Percentiles rank a stretch among this genome's conserved stretches.
Evolutionary conservation across 768 basidiomycete species (phyloP).

Genomic region (Serendipita vermifera): DNA sequence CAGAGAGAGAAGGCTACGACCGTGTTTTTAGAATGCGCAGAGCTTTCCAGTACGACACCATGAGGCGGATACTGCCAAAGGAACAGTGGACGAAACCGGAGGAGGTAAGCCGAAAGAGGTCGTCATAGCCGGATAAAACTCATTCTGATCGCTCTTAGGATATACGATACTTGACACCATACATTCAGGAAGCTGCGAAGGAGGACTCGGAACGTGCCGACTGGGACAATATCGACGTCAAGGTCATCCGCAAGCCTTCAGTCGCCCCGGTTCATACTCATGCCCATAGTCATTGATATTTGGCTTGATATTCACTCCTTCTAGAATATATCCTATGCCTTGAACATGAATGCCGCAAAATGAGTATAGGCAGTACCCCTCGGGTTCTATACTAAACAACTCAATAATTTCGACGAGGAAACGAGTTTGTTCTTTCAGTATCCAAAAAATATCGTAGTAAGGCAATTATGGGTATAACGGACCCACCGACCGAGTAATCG

Average conservation of each 20-base stretch:
- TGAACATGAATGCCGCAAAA: not conserved
- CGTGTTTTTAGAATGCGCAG: conserved; percentile 79
- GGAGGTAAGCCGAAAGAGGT: conserved; percentile 42
- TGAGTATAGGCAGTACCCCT: not conserved
- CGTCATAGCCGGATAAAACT: not conserved
- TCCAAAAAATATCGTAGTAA: not conserved
- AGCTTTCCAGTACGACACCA: conserved; percentile 63
- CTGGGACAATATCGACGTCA: conserved; percentile 2
- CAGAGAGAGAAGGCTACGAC: conserved; percentile 71
- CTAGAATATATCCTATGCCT: not conserved
- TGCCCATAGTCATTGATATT: not conserved
- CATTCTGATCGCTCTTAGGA: conserved; percentile 41
- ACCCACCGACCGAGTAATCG: not conserved
- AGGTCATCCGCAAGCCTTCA: not conserved
- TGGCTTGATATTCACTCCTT: not conserved
- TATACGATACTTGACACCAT: conserved; percentile 72
- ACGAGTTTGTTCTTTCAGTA: not conserved
- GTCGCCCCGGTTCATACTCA: no score
- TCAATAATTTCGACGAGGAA: not conserved
- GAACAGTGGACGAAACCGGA: conserved; percentile 62
- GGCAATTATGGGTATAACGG: not conserved
- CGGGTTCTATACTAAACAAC: not conserved
- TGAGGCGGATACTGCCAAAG: conserved; percentile 70
- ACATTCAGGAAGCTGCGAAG: conserved; percentile 54
- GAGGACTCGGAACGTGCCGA: conserved; percentile 63